Base-by-base conservation (phyloP, 495 filamentous ascomycete species). In the Trichoderma asperelloides region DNA sequence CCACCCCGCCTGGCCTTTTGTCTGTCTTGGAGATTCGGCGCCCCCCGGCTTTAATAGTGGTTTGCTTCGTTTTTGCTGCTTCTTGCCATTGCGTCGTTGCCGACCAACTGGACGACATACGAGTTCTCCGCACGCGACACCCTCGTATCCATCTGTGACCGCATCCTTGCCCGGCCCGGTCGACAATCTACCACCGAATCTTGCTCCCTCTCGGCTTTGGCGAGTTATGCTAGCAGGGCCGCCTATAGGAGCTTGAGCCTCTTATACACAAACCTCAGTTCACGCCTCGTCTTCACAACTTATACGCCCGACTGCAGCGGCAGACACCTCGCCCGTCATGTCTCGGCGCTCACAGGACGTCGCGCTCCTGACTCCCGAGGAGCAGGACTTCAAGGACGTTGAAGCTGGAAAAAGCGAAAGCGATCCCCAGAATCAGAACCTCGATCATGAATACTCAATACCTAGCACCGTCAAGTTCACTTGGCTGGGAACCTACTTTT, bases 401-500 rank as follows among this genome's bases (percentile, higher is more conserved):
- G 63, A 57, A 6, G 7, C 33, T 16, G 64, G 27, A 37, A 65
- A 41, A 2, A 49, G 28, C n/a, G 28, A 51, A 2, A 16, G 39
- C 33, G 68, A 73, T 67, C 4, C 71, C 71, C 57, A 40, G 60
- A 18, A 65, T 43, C n/a, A 63, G 47, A 27, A 68, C 65, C n/a
- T 69, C 57, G 70, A 70, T 5, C 65, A 68, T 41, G 75, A 77
- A 57, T 73, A 75, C 64, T 67, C 47, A 21, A 71, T 76, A 28
- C 72, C 80, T 9, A 68, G 72, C 27, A 64, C 63, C 39, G 76
- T 72, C 30, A 84, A 85, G 68, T 71, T 79, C 43, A 69, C 71
- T 11, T 80, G 79, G 69, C 72, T 86, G 49, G 73, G 73, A 11
- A 67, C 78, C 16, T 86, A 85, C 67, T 85, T 86, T 64, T 65